These are phyloP conservation scores for Brassica nigra DNA, from an alignment of 345 rosid species.

Conservation along the genomic window DNA sequence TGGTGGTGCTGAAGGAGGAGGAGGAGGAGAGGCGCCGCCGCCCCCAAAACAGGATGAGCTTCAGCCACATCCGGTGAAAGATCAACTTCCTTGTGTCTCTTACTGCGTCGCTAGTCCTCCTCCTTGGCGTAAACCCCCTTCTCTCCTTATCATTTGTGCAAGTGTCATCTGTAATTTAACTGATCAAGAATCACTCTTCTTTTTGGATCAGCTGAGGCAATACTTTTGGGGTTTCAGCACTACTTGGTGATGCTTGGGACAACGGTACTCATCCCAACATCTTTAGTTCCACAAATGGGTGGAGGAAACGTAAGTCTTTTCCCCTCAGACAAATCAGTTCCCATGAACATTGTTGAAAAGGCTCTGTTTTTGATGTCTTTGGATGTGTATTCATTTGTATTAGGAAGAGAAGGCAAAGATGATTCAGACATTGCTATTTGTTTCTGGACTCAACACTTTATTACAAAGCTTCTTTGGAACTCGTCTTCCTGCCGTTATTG, in stretches of 20 bases:
- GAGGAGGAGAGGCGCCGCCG: slow-evolving; percentile 66
- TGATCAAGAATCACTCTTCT: neutral
- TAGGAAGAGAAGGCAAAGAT: slow-evolving; percentile 94
- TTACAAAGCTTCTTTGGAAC: slow-evolving; percentile 81
- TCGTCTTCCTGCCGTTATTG: slow-evolving; percentile 89
- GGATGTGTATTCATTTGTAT: slow-evolving; percentile 9
- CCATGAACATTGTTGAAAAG: neutral
- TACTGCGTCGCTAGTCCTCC: slow-evolving; percentile 97
- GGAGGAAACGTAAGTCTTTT: slow-evolving; percentile 75
- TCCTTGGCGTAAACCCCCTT: slow-evolving; percentile 88
- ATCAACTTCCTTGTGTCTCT: slow-evolving; percentile 78
- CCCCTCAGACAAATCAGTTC: neutral
- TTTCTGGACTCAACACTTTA: slow-evolving; percentile 85
- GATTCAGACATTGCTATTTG: slow-evolving; percentile 90
- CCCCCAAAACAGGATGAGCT: slow-evolving; percentile 85
- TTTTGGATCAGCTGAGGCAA: slow-evolving; percentile 75
- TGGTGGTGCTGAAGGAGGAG: slow-evolving; percentile 70
- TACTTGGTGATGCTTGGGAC: slow-evolving; percentile 98
- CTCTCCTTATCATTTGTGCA: neutral
- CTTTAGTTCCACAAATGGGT: slow-evolving; percentile 94
- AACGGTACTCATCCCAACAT: slow-evolving; percentile 78
- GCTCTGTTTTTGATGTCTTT: slow-evolving; percentile 30
- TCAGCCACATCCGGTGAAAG: slow-evolving; percentile 87
- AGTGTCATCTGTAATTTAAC: neutral
- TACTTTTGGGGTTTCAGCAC: slow-evolving; percentile 92